Percentiles rank a stretch among this genome's conserved stretches.
Conservation (phyloP, 345 rosid genomes). For the Rhodamnia rubescens region DNA sequence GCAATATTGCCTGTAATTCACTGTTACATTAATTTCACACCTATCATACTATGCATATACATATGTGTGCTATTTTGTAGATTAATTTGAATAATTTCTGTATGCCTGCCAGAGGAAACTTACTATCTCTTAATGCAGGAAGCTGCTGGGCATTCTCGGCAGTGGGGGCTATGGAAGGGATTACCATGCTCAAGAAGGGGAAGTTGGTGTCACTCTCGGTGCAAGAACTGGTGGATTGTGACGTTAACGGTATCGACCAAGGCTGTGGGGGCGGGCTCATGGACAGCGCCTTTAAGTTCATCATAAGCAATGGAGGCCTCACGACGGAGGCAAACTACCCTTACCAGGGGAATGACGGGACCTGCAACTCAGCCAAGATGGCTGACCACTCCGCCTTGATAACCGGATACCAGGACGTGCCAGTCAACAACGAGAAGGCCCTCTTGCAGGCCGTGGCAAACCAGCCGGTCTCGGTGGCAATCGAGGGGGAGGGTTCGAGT, state of each 20-base stretch:
- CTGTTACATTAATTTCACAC: not conserved
- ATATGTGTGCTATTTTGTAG: not conserved
- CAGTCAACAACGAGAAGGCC: slow-evolving; percentile 28
- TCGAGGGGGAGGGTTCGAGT: slow-evolving; percentile 14
- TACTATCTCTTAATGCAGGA: slow-evolving; percentile 7
- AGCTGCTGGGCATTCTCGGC: slow-evolving; percentile 65
- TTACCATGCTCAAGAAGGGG: slow-evolving; percentile 21
- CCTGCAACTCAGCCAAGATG: slow-evolving; percentile 10
- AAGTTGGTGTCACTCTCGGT: slow-evolving; percentile 37
- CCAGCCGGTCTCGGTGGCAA: slow-evolving; percentile 42
- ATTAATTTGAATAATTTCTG: not conserved
- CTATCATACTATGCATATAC: not conserved
- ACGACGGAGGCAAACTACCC: slow-evolving; percentile 32
- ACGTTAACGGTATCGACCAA: slow-evolving; percentile 1
- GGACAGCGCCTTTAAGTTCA: slow-evolving; percentile 30
- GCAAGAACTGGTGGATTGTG: slow-evolving; percentile 50
- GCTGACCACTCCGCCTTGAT: slow-evolving; percentile 9
- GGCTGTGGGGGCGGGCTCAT: slow-evolving; percentile 32
- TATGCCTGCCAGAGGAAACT: too few species aligned
- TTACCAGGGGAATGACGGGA: slow-evolving; percentile 18
- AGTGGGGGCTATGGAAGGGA: slow-evolving; percentile 47
- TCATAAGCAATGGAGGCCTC: slow-evolving; percentile 23
- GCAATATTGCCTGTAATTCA: not conserved
- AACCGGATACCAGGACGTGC: slow-evolving; percentile 25
- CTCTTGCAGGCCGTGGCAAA: slow-evolving; percentile 31